phyloP scores from a whole-genome alignment of 139 green algal species.

The Volvox africanus region DNA sequence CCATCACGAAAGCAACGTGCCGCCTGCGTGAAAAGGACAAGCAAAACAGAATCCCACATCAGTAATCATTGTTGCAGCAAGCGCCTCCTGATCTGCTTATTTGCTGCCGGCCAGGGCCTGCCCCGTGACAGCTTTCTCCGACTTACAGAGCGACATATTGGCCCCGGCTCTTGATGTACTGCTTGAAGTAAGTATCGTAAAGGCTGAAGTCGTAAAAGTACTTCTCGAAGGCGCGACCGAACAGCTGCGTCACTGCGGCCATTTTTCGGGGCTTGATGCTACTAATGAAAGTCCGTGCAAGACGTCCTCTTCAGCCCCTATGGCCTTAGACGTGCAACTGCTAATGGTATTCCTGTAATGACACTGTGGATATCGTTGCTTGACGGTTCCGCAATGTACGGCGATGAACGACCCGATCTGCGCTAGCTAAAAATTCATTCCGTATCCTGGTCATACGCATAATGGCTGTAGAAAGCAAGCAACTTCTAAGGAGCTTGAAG shows the following conservation, averaged over 20 bases:
- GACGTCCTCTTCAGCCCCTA: neutral
- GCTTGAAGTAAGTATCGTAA: constrained; percentile 51
- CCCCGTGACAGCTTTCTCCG: neutral
- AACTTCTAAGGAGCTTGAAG: no score
- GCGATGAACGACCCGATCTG: no score
- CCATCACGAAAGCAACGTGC: constrained; percentile 58
- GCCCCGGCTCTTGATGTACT: constrained; percentile 53
- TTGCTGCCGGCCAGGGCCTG: neutral
- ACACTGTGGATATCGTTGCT: no score
- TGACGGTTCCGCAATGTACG: no score
- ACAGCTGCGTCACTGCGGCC: constrained; percentile 10
- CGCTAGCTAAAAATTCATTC: no score
- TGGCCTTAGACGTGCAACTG: neutral
- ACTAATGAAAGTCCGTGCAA: no score
- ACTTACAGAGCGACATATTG: constrained; percentile 65
- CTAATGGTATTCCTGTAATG: neutral
- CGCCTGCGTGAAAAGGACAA: constrained; percentile 45
- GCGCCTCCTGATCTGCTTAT: neutral
- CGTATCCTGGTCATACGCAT: no score
- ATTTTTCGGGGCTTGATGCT: constrained; percentile 31
- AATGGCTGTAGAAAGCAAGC: no score
- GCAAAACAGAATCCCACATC: neutral
- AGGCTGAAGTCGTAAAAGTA: constrained; percentile 61
- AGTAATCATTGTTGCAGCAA: neutral
- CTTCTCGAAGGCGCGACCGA: constrained; percentile 56